A percentile compares a stretch with the other conserved stretches of the same genome.
These are phyloP conservation scores for Syzygium syzygioides DNA, from an alignment of 441 rosid genomes.

Conservation along the genomic window DNA sequence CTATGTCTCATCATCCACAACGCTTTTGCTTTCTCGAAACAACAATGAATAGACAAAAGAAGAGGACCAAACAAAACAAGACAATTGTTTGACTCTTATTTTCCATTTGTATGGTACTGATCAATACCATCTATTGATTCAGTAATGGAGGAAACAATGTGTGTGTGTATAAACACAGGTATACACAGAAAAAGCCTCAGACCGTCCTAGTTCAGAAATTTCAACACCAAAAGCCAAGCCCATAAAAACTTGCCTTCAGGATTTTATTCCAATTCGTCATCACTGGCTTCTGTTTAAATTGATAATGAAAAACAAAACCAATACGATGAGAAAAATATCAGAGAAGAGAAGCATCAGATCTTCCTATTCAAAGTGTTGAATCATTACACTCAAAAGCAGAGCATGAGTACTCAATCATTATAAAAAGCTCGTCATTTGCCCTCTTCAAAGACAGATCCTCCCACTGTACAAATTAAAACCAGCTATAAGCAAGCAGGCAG, in stretches of 20 bases:
- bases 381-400: slow-evolving; percentile 18
- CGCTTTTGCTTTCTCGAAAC: slow-evolving; percentile 1
- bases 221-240: slow-evolving; percentile 16
- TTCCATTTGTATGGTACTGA: not conserved
- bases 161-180: not conserved
- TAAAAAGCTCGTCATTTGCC: slow-evolving; percentile 34
- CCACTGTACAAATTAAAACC: not conserved
- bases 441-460: not conserved
- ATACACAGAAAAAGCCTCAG: slow-evolving; percentile 33
- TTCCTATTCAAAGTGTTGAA: slow-evolving; percentile 36
- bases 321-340: not conserved
- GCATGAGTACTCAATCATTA: slow-evolving; percentile 20
- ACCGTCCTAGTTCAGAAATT: slow-evolving; percentile 58
- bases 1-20: slow-evolving; percentile 31
- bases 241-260: slow-evolving; percentile 12
- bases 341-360: slow-evolving; percentile 42
- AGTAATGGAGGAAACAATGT: not conserved
- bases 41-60: not conserved
- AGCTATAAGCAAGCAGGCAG: not conserved
- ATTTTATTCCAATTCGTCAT: slow-evolving; percentile 2
- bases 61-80: not conserved
- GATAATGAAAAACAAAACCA: not conserved
- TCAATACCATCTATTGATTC: not conserved
- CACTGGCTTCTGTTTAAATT: slow-evolving; percentile 12
- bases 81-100: not conserved